phyloP scores from a whole-genome alignment of 1,284 basidiomycete species.

The Malassezia equina region DNA sequence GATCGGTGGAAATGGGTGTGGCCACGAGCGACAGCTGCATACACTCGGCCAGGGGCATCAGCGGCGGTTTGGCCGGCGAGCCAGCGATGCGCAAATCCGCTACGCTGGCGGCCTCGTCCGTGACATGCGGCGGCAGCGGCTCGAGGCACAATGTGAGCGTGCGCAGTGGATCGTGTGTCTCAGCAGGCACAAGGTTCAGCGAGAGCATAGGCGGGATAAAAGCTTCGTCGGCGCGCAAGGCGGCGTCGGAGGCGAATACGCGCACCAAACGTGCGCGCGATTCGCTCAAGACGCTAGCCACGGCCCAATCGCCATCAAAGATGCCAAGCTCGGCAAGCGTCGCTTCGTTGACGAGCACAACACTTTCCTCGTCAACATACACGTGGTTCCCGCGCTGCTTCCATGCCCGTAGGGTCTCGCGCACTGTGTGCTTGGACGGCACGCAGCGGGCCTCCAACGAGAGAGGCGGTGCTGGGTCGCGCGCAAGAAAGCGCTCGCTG shows the following conservation, averaged over 20 bases:
- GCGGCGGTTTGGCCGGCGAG: conserved; percentile 25
- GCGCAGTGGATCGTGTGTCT: conserved; percentile 16
- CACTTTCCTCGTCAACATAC: conserved; percentile 34
- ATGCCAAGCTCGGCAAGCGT: conserved; percentile 66
- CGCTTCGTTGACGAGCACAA: conserved; percentile 29
- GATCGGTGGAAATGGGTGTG: conserved; percentile 66
- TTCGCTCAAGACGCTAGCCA: conserved; percentile 36
- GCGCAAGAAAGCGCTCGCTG: conserved; percentile 36
- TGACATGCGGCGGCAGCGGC: conserved; percentile 13
- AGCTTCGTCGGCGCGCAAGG: conserved; percentile 8
- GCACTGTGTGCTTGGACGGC: neutral
- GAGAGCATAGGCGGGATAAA: conserved; percentile 28
- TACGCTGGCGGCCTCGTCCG: neutral
- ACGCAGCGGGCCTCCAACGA: conserved; percentile 6
- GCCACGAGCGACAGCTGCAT: conserved; percentile 73
- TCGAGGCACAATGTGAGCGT: conserved; percentile 19
- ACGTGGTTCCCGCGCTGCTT: conserved; percentile 16
- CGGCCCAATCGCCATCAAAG: conserved; percentile 78
- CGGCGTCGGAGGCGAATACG: conserved; percentile 1
- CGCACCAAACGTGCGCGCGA: conserved; percentile 25
- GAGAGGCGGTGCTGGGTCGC: conserved; percentile 24
- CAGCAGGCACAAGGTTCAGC: conserved; percentile 28
- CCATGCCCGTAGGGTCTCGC: conserved; percentile 24
- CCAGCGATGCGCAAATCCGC: neutral
- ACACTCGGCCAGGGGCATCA: conserved; percentile 37